A percentile compares a stretch with the other conserved stretches of the same genome.
phyloP scores from a whole-genome alignment of 768 basidiomycete genomes.

The Leucosporidium yakuticum region DNA sequence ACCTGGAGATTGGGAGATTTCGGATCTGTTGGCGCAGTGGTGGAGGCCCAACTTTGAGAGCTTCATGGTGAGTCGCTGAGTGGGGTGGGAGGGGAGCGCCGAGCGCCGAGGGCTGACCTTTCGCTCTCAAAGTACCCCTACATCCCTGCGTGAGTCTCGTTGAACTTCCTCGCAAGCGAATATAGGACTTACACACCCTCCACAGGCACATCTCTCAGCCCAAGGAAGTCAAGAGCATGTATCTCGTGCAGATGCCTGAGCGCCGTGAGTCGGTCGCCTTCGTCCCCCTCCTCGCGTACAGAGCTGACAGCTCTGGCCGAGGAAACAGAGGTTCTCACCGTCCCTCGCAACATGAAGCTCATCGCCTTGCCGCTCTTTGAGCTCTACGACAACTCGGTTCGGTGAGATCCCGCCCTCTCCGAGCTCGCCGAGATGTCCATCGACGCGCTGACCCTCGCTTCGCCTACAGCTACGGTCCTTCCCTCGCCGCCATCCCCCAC shows the following conservation, averaged over 20 bases:
- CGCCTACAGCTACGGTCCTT: constrained; percentile 68
- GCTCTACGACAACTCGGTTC: constrained; percentile 91
- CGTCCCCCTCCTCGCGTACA: not conserved
- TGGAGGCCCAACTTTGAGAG: constrained; percentile 98
- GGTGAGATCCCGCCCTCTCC: constrained; percentile 47
- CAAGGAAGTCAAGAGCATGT: constrained; percentile 96
- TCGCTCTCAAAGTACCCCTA: constrained; percentile 35
- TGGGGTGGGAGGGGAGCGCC: not conserved
- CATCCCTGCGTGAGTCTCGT: constrained; percentile 28
- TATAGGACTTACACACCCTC: not conserved
- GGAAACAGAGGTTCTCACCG: constrained; percentile 77
- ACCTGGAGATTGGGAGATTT: constrained; percentile 75
- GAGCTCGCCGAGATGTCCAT: not conserved
- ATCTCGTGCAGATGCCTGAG: constrained; percentile 91
- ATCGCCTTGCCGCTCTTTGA: constrained; percentile 95
- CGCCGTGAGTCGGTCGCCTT: constrained; percentile 57
- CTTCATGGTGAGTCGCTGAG: constrained; percentile 70
- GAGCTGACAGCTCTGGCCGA: not conserved
- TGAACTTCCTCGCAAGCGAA: not conserved
- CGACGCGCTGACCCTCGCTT: not conserved
- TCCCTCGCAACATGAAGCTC: constrained; percentile 98
- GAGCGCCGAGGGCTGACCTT: no score
- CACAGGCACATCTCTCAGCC: constrained; percentile 96
- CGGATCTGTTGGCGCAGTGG: constrained; percentile 96
- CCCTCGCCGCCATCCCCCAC: constrained; percentile 89